Evolutionary conservation across 78 protist species (phyloP), one percentile per base, ranked within the genome.

Genomic region (Salpingoeca rosetta): DNA sequence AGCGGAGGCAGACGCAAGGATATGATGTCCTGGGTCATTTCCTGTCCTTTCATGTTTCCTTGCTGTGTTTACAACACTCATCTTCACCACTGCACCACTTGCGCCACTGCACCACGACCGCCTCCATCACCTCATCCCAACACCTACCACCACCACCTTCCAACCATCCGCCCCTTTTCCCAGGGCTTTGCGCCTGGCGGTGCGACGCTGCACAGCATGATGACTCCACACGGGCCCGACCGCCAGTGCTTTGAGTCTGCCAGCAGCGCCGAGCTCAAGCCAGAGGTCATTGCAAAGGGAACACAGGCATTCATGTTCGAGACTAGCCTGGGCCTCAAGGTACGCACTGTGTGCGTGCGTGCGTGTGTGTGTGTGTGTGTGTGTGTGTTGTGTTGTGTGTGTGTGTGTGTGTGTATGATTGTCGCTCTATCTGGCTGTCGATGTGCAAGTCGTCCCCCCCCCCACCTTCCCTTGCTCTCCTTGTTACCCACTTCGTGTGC

Each of bases 221-320:
- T 92, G 96, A 88, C 94, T 28, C 95, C 96, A n/a, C 98, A 96
- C 83, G 98, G 98, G 39, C 98, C 98, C 17, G 98, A 95, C 74
- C 79, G 81, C 1, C 88, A 82, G 3, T 84, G 92, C 31, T 94
- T 88, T 51, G 81, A 81, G 35, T 85, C 44, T 35, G 98, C 97
- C 1, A 36, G 76, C 39, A 56, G 27, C 3, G 91, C 90, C 1
- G 86, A 84, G 2, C 73, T 88, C 1, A 74, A 76, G 72, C 96
- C 92, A 41, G 76, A 75, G 38, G 51, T 80, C 37, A 75, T 82
- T 1, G 90, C 90, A 2, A 83, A 87, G 26, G 84, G 79, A 22
- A 83, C 90, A 12, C 90, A 83, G 75, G 84, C 89, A 22, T 86
- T 86, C 45, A 86, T 86, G 89, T 86, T 86, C 25, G 89, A 86